Conservation (phyloP, 2,329 filamentous ascomycete species). For the Diaporthe sp. region DNA sequence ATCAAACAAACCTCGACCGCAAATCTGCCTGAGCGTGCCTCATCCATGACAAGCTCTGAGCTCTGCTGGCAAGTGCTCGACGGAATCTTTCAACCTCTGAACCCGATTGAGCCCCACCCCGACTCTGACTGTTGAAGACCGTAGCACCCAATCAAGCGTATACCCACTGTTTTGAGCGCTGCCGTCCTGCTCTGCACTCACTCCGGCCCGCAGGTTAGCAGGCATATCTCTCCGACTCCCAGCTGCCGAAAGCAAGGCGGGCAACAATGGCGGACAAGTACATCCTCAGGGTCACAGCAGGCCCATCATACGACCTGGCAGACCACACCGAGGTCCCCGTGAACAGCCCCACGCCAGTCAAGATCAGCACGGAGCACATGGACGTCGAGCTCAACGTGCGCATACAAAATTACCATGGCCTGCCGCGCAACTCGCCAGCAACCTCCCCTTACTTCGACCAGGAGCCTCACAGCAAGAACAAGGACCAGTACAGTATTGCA, state of each 20-base stretch:
- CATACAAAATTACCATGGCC: slow-evolving; percentile 76
- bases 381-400: slow-evolving; percentile 80
- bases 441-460: slow-evolving; percentile 84
- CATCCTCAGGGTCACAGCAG: slow-evolving; percentile 85
- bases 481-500: slow-evolving; percentile 88
- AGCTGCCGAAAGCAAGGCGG: neutral
- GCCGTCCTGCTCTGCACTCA: neutral
- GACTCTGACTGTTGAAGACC: neutral
- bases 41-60: slow-evolving; percentile 6
- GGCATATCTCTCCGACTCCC: neutral
- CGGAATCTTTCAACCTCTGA: neutral
- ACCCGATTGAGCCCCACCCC: neutral
- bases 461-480: slow-evolving; percentile 73
- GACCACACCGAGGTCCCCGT: slow-evolving; percentile 82
- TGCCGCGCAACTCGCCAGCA: slow-evolving; percentile 77
- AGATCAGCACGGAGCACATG: slow-evolving; percentile 74
- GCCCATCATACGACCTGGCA: slow-evolving; percentile 79
- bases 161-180: neutral
- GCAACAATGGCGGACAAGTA: slow-evolving; percentile 77
- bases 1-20: slow-evolving; percentile 8
- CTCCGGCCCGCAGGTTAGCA: no score
- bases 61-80: neutral
- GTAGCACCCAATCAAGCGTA: neutral
- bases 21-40: slow-evolving; percentile 7
- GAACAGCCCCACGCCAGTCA: slow-evolving; percentile 75